A percentile compares a stretch with the other conserved stretches of the same genome.
Evolutionary conservation across 108 stramenopile species (phyloP).

Genomic region (Nitzschia sp.): DNA sequence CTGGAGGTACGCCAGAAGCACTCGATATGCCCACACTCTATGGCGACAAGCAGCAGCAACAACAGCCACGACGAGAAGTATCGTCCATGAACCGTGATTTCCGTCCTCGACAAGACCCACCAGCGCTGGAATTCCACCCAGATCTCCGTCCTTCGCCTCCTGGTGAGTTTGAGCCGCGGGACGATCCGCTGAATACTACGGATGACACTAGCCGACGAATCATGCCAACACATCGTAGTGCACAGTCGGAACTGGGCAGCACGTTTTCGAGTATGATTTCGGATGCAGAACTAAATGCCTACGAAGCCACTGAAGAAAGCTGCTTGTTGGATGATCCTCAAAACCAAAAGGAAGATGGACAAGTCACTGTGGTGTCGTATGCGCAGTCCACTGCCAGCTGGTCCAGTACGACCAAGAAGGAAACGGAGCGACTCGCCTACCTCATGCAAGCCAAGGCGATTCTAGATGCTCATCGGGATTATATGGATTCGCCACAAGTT

Average conservation of each 20-base stretch:
- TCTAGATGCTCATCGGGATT: slow-evolving; percentile 19
- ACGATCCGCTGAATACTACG: background rate
- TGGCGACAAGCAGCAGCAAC: background rate
- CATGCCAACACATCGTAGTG: background rate
- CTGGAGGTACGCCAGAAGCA: slow-evolving; percentile 1
- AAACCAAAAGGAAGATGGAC: slow-evolving; percentile 8
- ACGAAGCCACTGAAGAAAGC: slow-evolving; percentile 34
- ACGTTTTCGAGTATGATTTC: slow-evolving; percentile 6
- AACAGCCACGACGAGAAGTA: background rate
- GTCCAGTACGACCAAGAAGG: background rate
- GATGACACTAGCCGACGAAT: background rate
- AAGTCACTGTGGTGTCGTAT: slow-evolving; percentile 17
- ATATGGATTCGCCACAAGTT: slow-evolving; percentile 27
- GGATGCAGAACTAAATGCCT: background rate
- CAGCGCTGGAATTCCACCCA: background rate
- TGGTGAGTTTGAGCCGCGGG: background rate
- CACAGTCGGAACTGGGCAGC: slow-evolving; percentile 3
- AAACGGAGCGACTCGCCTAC: slow-evolving; percentile 24
- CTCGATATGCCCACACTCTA: background rate
- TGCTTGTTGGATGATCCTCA: slow-evolving; percentile 17
- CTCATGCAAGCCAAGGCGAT: slow-evolving; percentile 29
- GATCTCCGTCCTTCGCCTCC: background rate
- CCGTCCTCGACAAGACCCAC: background rate
- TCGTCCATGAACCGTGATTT: no score
- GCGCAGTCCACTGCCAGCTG: slow-evolving; percentile 15